A percentile compares a stretch with the other conserved stretches of the same genome.
Evolutionary conservation across 2,329 filamentous ascomycete species (phyloP).

Genomic region (Aspergillus ochraceus): DNA sequence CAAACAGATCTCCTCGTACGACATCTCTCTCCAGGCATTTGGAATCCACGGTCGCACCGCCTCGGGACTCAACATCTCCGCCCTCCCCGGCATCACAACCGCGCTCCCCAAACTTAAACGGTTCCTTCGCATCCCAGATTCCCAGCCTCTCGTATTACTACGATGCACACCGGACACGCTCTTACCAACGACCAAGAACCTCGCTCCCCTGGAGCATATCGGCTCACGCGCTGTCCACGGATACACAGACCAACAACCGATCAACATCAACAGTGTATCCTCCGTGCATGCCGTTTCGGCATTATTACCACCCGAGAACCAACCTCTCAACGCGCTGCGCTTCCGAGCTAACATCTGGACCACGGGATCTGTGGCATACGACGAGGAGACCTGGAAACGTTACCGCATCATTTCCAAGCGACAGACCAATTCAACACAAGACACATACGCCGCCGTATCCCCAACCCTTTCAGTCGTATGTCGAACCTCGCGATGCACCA

Average conservation of each 20-base stretch:
- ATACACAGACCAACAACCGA: conserved; percentile 25
- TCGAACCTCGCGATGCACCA: conserved; percentile 25
- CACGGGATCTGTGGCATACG: conserved; percentile 16
- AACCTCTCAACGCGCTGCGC: conserved; percentile 20
- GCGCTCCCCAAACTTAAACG: not conserved
- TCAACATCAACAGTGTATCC: conserved; percentile 23
- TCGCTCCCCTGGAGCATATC: conserved; percentile 22
- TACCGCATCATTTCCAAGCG: conserved; percentile 15
- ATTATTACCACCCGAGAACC: conserved; percentile 21
- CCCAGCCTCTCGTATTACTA: not conserved
- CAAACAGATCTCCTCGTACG: not conserved
- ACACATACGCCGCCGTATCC: conserved; percentile 9
- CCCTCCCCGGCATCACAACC: not conserved
- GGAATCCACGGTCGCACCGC: conserved; percentile 1
- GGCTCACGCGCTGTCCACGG: conserved; percentile 21
- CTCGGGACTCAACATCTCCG: not conserved
- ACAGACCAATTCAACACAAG: not conserved
- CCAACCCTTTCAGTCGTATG: conserved; percentile 21
- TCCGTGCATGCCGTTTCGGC: conserved; percentile 21
- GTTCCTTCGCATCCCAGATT: not conserved
- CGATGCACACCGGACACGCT: conserved; percentile 20
- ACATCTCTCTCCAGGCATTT: not conserved
- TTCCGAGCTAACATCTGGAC: conserved; percentile 25
- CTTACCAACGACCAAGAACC: conserved; percentile 18
- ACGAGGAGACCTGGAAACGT: conserved; percentile 24